A percentile compares a stretch with the other conserved stretches of the same genome.
Evolutionary conservation across 108 stramenopile species (phyloP).

Genomic region (Cyclostephanos tholiformis): DNA sequence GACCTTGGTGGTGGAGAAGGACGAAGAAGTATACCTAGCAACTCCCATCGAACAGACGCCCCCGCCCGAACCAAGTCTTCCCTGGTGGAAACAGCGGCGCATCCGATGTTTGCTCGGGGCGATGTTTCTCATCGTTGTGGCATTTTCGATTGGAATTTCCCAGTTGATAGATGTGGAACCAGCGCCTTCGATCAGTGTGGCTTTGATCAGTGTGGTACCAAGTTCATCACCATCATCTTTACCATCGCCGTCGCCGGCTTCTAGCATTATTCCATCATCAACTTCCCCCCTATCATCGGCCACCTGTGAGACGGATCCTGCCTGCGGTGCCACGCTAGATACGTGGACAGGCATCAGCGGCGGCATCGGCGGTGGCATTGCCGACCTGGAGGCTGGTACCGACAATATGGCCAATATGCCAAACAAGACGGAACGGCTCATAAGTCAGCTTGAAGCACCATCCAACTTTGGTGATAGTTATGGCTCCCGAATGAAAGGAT

Average conservation of each 20-base stretch:
- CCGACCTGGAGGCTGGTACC: slow-evolving; percentile 9
- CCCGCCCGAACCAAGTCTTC: not conserved
- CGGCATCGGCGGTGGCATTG: not conserved
- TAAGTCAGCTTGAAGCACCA: slow-evolving; percentile 10
- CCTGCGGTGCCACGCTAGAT: slow-evolving; percentile 9
- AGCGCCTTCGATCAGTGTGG: not conserved
- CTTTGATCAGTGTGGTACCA: not conserved
- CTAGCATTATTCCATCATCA: not conserved
- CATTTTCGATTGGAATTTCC: not conserved
- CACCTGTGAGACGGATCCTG: not conserved
- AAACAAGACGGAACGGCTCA: slow-evolving; percentile 4
- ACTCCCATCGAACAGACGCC: not conserved
- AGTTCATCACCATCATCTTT: not conserved
- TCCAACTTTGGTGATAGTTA: slow-evolving; percentile 11
- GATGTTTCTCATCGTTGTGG: not conserved
- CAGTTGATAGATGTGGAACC: not conserved
- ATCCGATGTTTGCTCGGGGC: not conserved
- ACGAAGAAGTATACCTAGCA: too few species aligned
- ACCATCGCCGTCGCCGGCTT: too few species aligned
- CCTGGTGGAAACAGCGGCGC: not conserved
- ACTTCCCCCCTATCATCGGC: not conserved
- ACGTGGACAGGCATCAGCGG: slow-evolving; percentile 13
- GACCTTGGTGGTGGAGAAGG: too few species aligned
- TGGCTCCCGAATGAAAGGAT: slow-evolving; percentile 22
- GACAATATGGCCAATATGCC: slow-evolving; percentile 10